These are phyloP conservation scores for Botryotinia narcissicola DNA, from an alignment of 2,329 filamentous ascomycete species.

Conservation along the genomic window DNA sequence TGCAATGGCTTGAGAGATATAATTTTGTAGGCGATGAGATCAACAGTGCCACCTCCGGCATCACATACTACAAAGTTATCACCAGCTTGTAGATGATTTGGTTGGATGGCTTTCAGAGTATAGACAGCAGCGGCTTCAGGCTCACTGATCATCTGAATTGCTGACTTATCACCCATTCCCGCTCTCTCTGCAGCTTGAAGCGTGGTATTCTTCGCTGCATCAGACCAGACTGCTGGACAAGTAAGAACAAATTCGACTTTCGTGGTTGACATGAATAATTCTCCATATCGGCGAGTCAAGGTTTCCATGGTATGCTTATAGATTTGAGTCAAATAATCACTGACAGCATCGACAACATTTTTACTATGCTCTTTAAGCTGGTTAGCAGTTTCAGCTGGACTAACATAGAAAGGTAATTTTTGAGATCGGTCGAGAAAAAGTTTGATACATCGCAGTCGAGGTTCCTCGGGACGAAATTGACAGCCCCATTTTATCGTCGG, in stretches of 20 bases:
- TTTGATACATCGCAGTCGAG: conserved; percentile 77
- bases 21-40: conserved; percentile 80
- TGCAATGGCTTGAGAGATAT: conserved; percentile 68
- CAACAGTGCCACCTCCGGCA: conserved; percentile 59
- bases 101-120: conserved; percentile 75
- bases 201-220: conserved; percentile 81
- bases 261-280: conserved; percentile 73
- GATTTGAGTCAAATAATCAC: conserved; percentile 75
- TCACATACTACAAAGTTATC: conserved; percentile 59
- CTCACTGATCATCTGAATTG: conserved; percentile 77
- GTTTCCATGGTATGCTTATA: conserved; percentile 78
- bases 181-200: conserved; percentile 73
- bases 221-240: conserved; percentile 80
- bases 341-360: conserved; percentile 75
- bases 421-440: conserved; percentile 78
- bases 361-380: conserved; percentile 73
- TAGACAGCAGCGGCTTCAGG: conserved; percentile 79
- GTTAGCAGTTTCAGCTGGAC: conserved; percentile 71
- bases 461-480: conserved; percentile 75
- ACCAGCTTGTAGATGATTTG: conserved; percentile 68
- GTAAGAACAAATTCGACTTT: conserved; percentile 78
- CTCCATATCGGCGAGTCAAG: conserved; percentile 69
- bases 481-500: conserved; percentile 73
- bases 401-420: conserved; percentile 78
- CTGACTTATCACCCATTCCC: conserved; percentile 68